Percentiles rank a stretch among this genome's conserved stretches.
Conservation (phyloP, 78 protist species). For the Pigoraptor vietnamica region DNA sequence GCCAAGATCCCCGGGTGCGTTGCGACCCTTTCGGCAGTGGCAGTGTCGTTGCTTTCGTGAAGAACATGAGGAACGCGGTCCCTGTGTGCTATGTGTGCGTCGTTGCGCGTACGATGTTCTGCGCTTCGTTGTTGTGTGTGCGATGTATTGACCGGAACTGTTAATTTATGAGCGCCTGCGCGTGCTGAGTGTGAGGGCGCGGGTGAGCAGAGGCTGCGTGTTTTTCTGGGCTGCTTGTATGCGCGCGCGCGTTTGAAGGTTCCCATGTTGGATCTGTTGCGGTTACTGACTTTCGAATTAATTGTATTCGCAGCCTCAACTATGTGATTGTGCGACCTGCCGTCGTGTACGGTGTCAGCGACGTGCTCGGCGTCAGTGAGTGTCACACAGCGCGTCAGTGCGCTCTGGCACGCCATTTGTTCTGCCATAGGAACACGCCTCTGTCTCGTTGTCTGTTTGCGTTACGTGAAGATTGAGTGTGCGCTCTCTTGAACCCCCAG, state of each 20-base stretch:
- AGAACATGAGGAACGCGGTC: background rate
- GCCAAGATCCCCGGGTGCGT: constrained; percentile 33
- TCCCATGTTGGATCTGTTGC: too few species aligned
- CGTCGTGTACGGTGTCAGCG: constrained; percentile 91
- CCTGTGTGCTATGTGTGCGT: background rate
- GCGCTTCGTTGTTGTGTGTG: background rate
- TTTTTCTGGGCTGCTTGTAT: too few species aligned
- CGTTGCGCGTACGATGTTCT: background rate
- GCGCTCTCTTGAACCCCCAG: background rate
- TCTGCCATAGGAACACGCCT: too few species aligned
- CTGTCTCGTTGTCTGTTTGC: too few species aligned
- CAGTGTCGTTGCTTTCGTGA: background rate
- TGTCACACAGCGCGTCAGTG: background rate
- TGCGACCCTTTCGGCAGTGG: background rate
- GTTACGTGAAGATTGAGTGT: too few species aligned
- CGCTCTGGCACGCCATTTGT: background rate
- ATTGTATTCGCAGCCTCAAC: too few species aligned
- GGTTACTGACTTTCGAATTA: too few species aligned
- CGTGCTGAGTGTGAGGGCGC: too few species aligned
- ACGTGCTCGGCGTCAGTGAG: constrained; percentile 77
- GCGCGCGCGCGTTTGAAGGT: too few species aligned
- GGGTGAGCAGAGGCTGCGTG: too few species aligned
- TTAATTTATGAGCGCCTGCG: too few species aligned
- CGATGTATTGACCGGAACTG: too few species aligned
- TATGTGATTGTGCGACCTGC: constrained; percentile 88